Base-by-base conservation (phyloP, 192 early-diverging fungal species). In the Coemansia sp. region DNA sequence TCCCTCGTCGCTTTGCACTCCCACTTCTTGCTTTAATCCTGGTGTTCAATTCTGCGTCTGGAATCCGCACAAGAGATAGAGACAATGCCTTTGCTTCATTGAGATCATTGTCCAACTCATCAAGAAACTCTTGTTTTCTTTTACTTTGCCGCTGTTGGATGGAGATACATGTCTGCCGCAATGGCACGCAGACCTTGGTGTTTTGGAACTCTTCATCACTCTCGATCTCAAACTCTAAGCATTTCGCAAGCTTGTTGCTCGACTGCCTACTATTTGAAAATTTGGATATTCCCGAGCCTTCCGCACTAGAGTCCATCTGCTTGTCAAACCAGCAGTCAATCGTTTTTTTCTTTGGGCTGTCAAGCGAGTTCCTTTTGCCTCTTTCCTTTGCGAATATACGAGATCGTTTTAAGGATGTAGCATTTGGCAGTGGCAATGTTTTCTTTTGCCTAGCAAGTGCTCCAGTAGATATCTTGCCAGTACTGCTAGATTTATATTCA, bases 21-120 rank as follows among this genome's bases (percentile, higher is more conserved):
- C 57, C 39, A 41, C 7, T 41, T 59, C 26, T 59, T 11, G 13
- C 9, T 11, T 41, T 54, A 26, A 11, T 26, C 8, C 10, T 15
- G 40, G 39, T n/a, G 37, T 18, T 40, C 5, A 13, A 9, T 10
- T 47, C 66, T 36, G 46, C 22, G 39, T 66, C 60, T 0, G 68
- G 42, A 5, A 54, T 26, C 6, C 72, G 72, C 54, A 66, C 67
- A 32, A 80, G 65, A 18, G 77, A 80, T 18, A 80, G 46, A 5
- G 77, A 80, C 43, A 80, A 26, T 41, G 72, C 72, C 69, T 80
- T 80, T 41, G 77, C 77, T 39, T 68, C 72, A n/a, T 71, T 71
- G 26, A 80, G 65, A 13, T 80, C 77, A 16, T 74, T 68, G 41
- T 74, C 77, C 55, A 80, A 26, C 43, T 80, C 72, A 26, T 80